A percentile compares a stretch with the other conserved stretches of the same genome.
Conservation (phyloP, 805 yeast genomes). For the Candida tallmaniae region DNA sequence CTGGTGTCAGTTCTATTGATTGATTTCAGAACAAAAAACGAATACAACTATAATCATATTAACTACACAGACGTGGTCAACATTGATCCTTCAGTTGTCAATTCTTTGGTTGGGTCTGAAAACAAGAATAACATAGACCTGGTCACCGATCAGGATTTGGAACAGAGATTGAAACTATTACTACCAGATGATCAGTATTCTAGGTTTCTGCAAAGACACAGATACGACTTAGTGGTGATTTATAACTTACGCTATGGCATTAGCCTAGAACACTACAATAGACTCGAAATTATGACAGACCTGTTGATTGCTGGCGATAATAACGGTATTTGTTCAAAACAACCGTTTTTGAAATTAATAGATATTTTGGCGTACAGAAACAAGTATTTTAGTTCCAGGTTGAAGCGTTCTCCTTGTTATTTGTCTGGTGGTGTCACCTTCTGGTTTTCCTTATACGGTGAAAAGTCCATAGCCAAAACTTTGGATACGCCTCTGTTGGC, state of each 20-base stretch:
- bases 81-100: conserved; percentile 61
- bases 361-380: conserved; percentile 27
- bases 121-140: conserved; percentile 19
- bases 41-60: conserved; percentile 63
- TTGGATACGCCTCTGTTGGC: conserved; percentile 10
- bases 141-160: conserved; percentile 61
- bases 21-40: conserved; percentile 63
- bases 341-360: conserved; percentile 52
- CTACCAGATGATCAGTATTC: conserved; percentile 53
- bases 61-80: conserved; percentile 56
- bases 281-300: conserved; percentile 31
- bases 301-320: conserved; percentile 28
- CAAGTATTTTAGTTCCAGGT: conserved; percentile 29
- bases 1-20: conserved; percentile 46
- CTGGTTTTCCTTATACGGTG: conserved; percentile 32
- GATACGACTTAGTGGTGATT: conserved; percentile 60
- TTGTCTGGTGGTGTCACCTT: conserved; percentile 34
- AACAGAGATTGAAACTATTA: conserved; percentile 50
- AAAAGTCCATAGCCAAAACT: conserved; percentile 16
- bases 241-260: conserved; percentile 49
- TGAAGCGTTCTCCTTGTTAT: conserved; percentile 28
- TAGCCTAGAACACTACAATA: conserved; percentile 16
- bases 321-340: conserved; percentile 41
- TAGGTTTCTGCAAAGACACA: conserved; percentile 48
- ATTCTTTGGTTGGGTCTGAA: conserved; percentile 13